Evolutionary conservation across 1,139 yeast species (phyloP).

Genomic region (Yamadazyma triangularis): DNA sequence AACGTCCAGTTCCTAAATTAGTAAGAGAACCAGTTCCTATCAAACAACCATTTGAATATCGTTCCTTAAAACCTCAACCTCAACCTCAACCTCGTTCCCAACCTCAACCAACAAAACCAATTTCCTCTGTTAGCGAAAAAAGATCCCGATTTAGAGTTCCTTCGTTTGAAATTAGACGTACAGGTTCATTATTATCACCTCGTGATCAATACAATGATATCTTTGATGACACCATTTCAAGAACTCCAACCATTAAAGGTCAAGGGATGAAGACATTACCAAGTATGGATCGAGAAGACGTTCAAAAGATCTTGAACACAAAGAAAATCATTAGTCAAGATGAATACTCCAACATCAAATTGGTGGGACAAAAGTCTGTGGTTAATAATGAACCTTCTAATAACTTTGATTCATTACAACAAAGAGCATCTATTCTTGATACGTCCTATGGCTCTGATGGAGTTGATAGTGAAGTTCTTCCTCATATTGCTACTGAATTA

Average conservation of each 20-base stretch:
- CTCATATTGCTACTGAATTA: conserved; percentile 34
- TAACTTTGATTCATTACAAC: conserved; percentile 30
- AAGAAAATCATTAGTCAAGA: conserved; percentile 40
- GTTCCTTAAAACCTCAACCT: conserved; percentile 8
- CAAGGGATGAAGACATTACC: conserved; percentile 43
- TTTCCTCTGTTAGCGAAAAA: conserved; percentile 4
- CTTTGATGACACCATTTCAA: conserved; percentile 31
- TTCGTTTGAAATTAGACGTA: conserved; percentile 39
- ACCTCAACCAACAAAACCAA: conserved; percentile 1
- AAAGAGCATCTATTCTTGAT: conserved; percentile 37
- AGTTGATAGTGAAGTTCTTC: conserved; percentile 13
- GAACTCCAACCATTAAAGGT: conserved; percentile 35
- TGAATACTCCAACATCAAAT: conserved; percentile 36
- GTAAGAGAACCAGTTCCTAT: too few relatives aligned
- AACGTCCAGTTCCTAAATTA: too few relatives aligned
- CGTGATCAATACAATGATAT: conserved; percentile 39
- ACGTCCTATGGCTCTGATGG: conserved; percentile 21
- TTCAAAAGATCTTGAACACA: conserved; percentile 36
- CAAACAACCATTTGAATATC: conserved; percentile 1
- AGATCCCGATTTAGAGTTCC: conserved; percentile 40
- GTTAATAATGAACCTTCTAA: conserved; percentile 20
- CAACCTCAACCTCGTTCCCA: not conserved
- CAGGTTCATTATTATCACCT: conserved; percentile 32
- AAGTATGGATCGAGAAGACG: conserved; percentile 47
- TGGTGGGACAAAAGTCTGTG: conserved; percentile 30